Evolutionary conservation across 192 early-diverging fungal genomes (phyloP).

Genomic region (Coemansia sp.): DNA sequence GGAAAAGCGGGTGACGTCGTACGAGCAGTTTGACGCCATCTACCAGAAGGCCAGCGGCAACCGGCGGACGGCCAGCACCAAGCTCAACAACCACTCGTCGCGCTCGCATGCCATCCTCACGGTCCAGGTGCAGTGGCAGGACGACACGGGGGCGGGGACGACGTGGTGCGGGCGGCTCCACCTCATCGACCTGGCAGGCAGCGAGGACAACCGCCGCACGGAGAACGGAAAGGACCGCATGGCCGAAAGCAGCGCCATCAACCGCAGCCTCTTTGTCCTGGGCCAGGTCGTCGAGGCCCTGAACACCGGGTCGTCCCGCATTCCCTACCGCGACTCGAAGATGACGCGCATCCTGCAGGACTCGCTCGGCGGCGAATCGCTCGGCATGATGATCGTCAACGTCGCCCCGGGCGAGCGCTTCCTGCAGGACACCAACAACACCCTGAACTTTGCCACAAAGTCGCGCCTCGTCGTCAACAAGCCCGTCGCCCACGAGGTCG

Average conservation of each 20-base stretch:
- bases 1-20: conserved; percentile 52
- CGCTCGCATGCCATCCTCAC: conserved; percentile 66
- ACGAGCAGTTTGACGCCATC: conserved; percentile 52
- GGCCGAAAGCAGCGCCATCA: conserved; percentile 66
- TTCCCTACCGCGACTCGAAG: conserved; percentile 67
- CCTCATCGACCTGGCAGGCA: conserved; percentile 67
- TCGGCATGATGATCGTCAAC: conserved; percentile 69
- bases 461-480: conserved; percentile 64
- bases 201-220: conserved; percentile 65
- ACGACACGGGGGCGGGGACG: conserved; percentile 25
- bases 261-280: conserved; percentile 63
- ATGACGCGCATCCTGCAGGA: conserved; percentile 68
- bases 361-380: conserved; percentile 60
- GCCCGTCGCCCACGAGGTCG: conserved; percentile 47
- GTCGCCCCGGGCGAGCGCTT: conserved; percentile 57
- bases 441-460: conserved; percentile 65
- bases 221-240: conserved; percentile 60
- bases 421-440: conserved; percentile 57
- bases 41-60: conserved; percentile 56
- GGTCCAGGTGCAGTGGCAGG: conserved; percentile 49
- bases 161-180: conserved; percentile 56
- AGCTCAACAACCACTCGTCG: conserved; percentile 62
- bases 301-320: conserved; percentile 53
- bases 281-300: conserved; percentile 68
- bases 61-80: conserved; percentile 62